phyloP scores from a whole-genome alignment of 139 green algal genomes.

The Coelastrella sp. region DNA sequence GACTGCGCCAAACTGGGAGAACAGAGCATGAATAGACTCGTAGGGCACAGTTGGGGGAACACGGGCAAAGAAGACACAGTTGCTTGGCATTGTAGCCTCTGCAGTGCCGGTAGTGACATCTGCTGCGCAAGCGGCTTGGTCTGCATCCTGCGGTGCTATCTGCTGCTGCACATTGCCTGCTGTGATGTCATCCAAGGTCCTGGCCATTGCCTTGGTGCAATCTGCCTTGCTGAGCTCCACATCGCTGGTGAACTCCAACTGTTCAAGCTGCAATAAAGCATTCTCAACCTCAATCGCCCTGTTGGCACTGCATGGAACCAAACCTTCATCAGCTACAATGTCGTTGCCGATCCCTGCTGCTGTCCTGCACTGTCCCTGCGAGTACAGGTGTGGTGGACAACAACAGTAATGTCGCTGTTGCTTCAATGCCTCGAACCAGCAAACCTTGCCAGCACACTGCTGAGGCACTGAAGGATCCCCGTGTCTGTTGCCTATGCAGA shows the following conservation, averaged over 20 bases:
- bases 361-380: background rate
- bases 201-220: background rate
- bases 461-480: too few species aligned
- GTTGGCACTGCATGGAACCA: background rate
- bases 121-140: background rate
- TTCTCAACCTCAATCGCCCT: background rate
- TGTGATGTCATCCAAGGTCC: background rate
- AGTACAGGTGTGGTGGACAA: background rate
- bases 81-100: background rate
- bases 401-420: too few species aligned
- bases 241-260: background rate
- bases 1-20: constrained; percentile 22
- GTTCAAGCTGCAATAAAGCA: background rate
- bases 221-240: background rate
- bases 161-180: background rate
- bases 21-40: constrained; percentile 21
- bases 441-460: too few species aligned
- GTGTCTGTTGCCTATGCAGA: too few species aligned
- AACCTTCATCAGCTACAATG: background rate
- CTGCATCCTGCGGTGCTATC: background rate
- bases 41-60: constrained; percentile 35
- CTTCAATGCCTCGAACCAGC: too few species aligned
- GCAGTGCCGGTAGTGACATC: background rate
- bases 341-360: background rate
- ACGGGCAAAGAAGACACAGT: constrained; percentile 33